Base-by-base conservation (phyloP, 805 yeast genomes). In the Myxozyma melibiosi region DNA sequence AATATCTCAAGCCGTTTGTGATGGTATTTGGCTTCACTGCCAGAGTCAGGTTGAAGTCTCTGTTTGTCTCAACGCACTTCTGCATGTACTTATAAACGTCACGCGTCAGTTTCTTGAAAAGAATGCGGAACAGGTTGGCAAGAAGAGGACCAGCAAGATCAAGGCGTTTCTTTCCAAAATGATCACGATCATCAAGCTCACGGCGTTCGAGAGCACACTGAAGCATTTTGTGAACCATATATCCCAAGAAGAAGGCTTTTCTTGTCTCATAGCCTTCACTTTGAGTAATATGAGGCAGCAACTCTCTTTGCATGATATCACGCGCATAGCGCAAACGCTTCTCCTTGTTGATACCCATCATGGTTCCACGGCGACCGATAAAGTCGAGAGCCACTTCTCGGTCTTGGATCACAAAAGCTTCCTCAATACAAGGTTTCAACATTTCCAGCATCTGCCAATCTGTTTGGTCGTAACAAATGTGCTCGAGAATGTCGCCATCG, bases 391-490 rank as follows among this genome's bases (percentile, higher is more conserved):
- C 99, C 50, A 95, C 96, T 76, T 94, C 98, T 70, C 96, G 85
- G 70, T 95, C 97, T 77, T 94, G 99, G 65, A 94, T 91, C 52
- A 94, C 94, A 74, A 94, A 95, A 52, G 97, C 99, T 77, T 95
- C 99, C 74, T 94, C 99, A 61, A 94, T 96, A 82, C 98, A 94
- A 5, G 99, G 99, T 73, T 94, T 95, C 70, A 94, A 80, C 94
- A 94, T 90, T 76, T 94, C 99, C 73, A 94, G 81, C 99, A 94
- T 94, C 76, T 94, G 99, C 97, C 98, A 92, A 77, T 94, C 99
- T 65, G 86, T 88, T 59, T 90, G 90, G 74, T 94, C 99, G 74
- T 92, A 94, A 77, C 99, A 94, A 58, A 94, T 94, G 74, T 94
- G 99, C 74, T 94, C 97, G 70, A 94, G 78, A 69, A 94, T 94